These are phyloP conservation scores for Citrus trifoliata DNA, from an alignment of 345 rosid genomes.

Conservation along the genomic window DNA sequence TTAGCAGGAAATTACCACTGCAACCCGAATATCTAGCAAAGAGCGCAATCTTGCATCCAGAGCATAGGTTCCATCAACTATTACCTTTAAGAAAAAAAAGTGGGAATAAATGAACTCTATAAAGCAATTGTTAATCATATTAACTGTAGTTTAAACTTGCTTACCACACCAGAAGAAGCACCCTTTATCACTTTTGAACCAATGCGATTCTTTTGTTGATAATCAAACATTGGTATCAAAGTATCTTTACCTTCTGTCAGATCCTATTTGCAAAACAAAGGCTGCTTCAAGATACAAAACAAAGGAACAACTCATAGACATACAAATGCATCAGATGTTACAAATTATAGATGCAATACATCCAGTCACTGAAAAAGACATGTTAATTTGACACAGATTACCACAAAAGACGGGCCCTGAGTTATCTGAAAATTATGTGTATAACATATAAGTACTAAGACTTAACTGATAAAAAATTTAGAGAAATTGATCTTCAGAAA, in stretches of 20 bases:
- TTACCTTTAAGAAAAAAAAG: slow-evolving; percentile 49
- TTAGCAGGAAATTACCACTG: slow-evolving; percentile 60
- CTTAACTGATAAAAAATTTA: not conserved
- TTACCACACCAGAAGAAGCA: slow-evolving; percentile 79
- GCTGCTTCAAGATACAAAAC: slow-evolving; percentile 1
- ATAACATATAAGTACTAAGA: not conserved
- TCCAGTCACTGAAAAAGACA: not conserved
- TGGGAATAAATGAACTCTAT: slow-evolving; percentile 15
- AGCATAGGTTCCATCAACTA: slow-evolving; percentile 98
- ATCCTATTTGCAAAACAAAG: slow-evolving; percentile 54
- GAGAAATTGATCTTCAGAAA: not conserved
- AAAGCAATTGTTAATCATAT: slow-evolving; percentile 9
- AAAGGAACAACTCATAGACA: slow-evolving; percentile 8
- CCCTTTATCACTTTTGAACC: slow-evolving; percentile 59
- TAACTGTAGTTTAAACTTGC: slow-evolving; percentile 10
- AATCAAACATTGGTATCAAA: slow-evolving; percentile 79
- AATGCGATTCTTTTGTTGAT: slow-evolving; percentile 66
- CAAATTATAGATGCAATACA: not conserved
- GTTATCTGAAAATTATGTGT: not conserved
- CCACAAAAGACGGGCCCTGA: not conserved
- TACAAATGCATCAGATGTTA: not conserved
- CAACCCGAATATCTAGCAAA: slow-evolving; percentile 96
- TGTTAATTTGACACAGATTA: not conserved
- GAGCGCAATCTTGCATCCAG: slow-evolving; percentile 92
- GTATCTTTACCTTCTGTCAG: slow-evolving; percentile 71